Evolutionary conservation across 768 basidiomycete genomes (phyloP).

Genomic region (Pleurotus pulmonarius): DNA sequence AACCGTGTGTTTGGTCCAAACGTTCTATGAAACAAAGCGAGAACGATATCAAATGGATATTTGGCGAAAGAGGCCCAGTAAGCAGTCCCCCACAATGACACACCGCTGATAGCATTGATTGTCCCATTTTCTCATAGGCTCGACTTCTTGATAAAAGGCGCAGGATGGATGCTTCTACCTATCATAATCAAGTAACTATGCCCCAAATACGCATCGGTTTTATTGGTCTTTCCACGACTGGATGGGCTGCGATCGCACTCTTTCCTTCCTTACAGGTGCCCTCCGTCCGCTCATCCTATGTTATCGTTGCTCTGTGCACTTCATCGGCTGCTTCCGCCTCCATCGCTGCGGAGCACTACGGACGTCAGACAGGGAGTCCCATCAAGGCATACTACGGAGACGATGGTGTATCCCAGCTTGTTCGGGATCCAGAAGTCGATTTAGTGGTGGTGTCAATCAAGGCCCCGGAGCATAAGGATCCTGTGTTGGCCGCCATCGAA

Average conservation of each 20-base stretch:
- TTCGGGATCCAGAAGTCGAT: slow-evolving; percentile 31
- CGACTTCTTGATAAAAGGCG: no score
- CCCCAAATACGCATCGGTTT: slow-evolving; percentile 21
- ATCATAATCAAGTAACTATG: not conserved
- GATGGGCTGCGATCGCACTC: slow-evolving; percentile 26
- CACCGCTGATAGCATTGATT: no score
- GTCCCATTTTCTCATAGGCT: no score
- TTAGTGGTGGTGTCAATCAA: slow-evolving; percentile 31
- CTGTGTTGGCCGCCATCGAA: slow-evolving; percentile 25
- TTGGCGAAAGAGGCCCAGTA: no score
- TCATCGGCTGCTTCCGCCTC: slow-evolving; percentile 24
- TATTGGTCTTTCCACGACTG: slow-evolving; percentile 28
- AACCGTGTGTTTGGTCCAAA: no score
- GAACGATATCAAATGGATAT: no score
- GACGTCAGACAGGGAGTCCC: slow-evolving; percentile 16
- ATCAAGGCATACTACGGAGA: slow-evolving; percentile 31
- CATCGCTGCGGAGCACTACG: slow-evolving; percentile 27
- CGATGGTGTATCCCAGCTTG: slow-evolving; percentile 16
- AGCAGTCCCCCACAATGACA: no score
- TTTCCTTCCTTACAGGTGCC: slow-evolving; percentile 20
- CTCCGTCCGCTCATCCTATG: slow-evolving; percentile 19
- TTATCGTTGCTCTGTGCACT: slow-evolving; percentile 31
- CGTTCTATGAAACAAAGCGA: no score
- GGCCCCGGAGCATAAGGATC: slow-evolving; percentile 23
- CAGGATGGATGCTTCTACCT: no score